A percentile compares a stretch with the other conserved stretches of the same genome.
phyloP scores from a whole-genome alignment of 768 basidiomycete species.

The Boletus reticulatus region DNA sequence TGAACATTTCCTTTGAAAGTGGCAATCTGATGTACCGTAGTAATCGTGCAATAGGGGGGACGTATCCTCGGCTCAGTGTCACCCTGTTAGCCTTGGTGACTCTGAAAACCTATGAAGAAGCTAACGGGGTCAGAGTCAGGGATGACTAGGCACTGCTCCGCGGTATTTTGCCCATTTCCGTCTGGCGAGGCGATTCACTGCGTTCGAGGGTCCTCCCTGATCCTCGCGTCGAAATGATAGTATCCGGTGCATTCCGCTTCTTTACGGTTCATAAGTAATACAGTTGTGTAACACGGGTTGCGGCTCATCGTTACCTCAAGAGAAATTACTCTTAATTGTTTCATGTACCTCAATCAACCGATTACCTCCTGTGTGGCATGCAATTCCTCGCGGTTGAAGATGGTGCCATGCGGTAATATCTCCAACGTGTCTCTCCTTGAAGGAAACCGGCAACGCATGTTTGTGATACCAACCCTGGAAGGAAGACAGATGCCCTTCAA shows the following conservation, averaged over 20 bases:
- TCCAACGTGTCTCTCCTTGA: neutral
- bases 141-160: slow-evolving; percentile 5
- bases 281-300: neutral
- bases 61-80: neutral
- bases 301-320: slow-evolving; percentile 5
- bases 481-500: neutral
- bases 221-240: slow-evolving; percentile 13
- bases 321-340: slow-evolving; percentile 1
- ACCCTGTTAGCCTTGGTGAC: neutral
- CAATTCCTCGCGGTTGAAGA: neutral
- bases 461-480: neutral
- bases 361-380: neutral
- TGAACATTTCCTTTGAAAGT: too few species aligned
- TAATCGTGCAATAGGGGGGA: too few species aligned
- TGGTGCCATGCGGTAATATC: neutral
- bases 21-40: too few species aligned
- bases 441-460: neutral
- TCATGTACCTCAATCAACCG: slow-evolving; percentile 5
- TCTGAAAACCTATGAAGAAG: neutral
- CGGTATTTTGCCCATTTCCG: slow-evolving; percentile 10
- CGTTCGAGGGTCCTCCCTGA: slow-evolving; percentile 13
- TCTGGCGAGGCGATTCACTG: neutral
- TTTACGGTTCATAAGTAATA: neutral
- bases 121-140: neutral
- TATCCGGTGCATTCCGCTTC: neutral